Evolutionary conservation across 768 basidiomycete species (phyloP).

Genomic region (Podaxis sp.): DNA sequence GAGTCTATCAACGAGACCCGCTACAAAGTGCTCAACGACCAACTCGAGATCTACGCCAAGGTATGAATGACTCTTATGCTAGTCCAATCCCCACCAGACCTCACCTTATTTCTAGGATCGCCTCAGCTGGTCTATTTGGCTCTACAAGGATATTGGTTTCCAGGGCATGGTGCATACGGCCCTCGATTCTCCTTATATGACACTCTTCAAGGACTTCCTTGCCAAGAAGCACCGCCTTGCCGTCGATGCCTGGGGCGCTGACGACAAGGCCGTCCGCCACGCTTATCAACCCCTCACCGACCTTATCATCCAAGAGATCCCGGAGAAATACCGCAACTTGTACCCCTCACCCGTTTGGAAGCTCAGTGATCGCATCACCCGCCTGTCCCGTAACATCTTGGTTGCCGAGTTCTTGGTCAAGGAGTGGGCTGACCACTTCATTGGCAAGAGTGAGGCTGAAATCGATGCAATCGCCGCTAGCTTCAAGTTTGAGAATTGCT

Average conservation of each 20-base stretch:
- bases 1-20: slow-evolving; percentile 63
- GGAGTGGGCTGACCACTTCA: slow-evolving; percentile 72
- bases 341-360: slow-evolving; percentile 68
- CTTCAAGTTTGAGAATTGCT: slow-evolving; percentile 68
- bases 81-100: not conserved
- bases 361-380: slow-evolving; percentile 45
- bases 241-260: slow-evolving; percentile 75
- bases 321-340: slow-evolving; percentile 43
- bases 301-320: slow-evolving; percentile 55
- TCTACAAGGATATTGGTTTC: slow-evolving; percentile 85
- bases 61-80: slow-evolving; percentile 25
- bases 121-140: slow-evolving; percentile 81
- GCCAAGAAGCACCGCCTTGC: slow-evolving; percentile 77
- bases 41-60: slow-evolving; percentile 67
- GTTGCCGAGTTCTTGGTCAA: slow-evolving; percentile 66
- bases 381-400: slow-evolving; percentile 63
- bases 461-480: slow-evolving; percentile 72
- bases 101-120: slow-evolving; percentile 39
- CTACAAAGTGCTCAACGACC: slow-evolving; percentile 67
- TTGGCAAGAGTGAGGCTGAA: slow-evolving; percentile 52
- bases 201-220: slow-evolving; percentile 62
- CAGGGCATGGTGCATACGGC: slow-evolving; percentile 79
- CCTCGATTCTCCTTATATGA: slow-evolving; percentile 68
- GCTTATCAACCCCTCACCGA: slow-evolving; percentile 65
- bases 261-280: slow-evolving; percentile 48